These are phyloP conservation scores for Fomitopsis serialis DNA, from an alignment of 768 basidiomycete genomes.

Conservation along the genomic window DNA sequence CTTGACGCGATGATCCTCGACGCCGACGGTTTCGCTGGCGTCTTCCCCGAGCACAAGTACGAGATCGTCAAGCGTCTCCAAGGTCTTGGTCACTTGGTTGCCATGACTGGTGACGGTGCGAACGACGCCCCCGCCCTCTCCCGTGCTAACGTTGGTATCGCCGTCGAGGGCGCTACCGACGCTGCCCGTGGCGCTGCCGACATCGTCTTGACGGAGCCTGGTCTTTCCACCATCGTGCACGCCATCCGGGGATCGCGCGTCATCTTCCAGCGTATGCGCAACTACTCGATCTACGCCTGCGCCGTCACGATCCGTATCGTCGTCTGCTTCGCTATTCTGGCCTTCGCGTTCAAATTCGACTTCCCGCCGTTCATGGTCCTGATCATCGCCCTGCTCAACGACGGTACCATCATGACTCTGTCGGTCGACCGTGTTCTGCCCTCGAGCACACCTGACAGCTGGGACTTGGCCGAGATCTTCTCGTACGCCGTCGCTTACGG, in stretches of 20 bases:
- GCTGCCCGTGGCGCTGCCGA: constrained; percentile 98
- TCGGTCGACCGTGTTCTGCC: constrained; percentile 95
- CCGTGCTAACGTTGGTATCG: constrained; percentile 98
- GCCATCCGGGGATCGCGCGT: constrained; percentile 97
- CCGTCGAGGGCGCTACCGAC: constrained; percentile 98
- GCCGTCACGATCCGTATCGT: constrained; percentile 98
- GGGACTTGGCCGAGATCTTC: constrained; percentile 97
- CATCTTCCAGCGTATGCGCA: constrained; percentile 99
- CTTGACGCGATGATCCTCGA: constrained; percentile 99
- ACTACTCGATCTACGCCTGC: constrained; percentile 97
- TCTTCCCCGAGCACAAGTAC: constrained; percentile 99
- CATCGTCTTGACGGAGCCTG: constrained; percentile 96
- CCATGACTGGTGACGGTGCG: constrained; percentile 99
- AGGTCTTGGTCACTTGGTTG: constrained; percentile 90
- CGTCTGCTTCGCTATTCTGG: constrained; percentile 92
- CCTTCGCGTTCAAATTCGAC: constrained; percentile 94
- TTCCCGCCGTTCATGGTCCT: constrained; percentile 99
- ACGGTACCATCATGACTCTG: constrained; percentile 99
- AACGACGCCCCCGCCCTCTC: constrained; percentile 98
- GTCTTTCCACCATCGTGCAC: constrained; percentile 98
- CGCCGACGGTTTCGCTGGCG: constrained; percentile 97
- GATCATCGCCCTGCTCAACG: constrained; percentile 94
- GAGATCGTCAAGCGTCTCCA: constrained; percentile 99
- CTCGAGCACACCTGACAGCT: constrained; percentile 87
- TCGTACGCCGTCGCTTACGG: constrained; percentile 94